Evolutionary conservation across 129 eudicot species (phyloP), one percentile per base, ranked within the genome.

Genomic region (Arctium minus): DNA sequence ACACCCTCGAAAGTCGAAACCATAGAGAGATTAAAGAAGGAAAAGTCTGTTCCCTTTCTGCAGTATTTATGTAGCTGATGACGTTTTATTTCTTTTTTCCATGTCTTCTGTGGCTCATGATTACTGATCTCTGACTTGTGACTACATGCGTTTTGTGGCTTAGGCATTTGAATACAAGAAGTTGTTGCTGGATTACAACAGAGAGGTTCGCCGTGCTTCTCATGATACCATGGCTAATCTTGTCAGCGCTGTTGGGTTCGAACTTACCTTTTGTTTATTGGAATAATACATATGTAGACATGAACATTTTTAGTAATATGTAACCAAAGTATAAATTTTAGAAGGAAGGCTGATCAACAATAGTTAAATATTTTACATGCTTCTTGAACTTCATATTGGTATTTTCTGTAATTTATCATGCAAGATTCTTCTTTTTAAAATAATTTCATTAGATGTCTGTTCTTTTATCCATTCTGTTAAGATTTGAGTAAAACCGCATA

Each of bases 111-210:
- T 83, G 81, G 72, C 73, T 56, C 69, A 72, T 3, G n/a, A 30
- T 75, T 70, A 37, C 31, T 30, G 36, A 44, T 50, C 35, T 37
- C 33, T 75, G 68, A 67, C 73, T 22, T 3, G 37, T 36, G 53
- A 15, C 12, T 71, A 80, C 70, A 64, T 77, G 74, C n/a, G 50
- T 80, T 70, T 86, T 82, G 40, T 79, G 87, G 82, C 80, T 81
- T 75, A 96, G 99, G 97, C 91, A 86, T 96, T 96, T 82, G 99
- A 96, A 73, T 96, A 96, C 92, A 91, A 85, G 90, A 96, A 94
- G 90, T 94, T 96, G 83, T 73, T 96, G 81, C 89, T 91, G 83
- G 99, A 93, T 89, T 93, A 96, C 84, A 93, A 84, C 73, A 86
- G 95, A 83, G 99, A 96, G 46, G 97, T 96, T 70, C 94, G 99